Evolutionary conservation across 441 rosid genomes (phyloP).

Genomic region (Brassica hybrid): DNA sequence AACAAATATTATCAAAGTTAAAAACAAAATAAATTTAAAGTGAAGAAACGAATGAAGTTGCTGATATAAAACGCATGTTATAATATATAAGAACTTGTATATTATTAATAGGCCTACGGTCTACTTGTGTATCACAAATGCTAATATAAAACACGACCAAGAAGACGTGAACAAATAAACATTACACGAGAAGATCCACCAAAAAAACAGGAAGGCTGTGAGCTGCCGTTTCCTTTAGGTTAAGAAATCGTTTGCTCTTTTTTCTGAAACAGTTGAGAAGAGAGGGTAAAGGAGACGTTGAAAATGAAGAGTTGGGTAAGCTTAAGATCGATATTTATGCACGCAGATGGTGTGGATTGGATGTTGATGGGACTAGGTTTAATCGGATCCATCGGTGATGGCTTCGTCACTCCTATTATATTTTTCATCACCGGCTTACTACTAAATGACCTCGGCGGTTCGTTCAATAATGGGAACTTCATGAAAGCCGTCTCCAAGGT

Average conservation of each 20-base stretch:
- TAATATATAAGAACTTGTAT: background rate
- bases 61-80: background rate
- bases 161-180: conserved; percentile 16
- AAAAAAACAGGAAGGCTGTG: background rate
- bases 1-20: background rate
- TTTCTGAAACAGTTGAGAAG: conserved; percentile 1
- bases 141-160: conserved; percentile 2
- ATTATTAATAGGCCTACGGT: background rate
- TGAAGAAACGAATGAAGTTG: background rate
- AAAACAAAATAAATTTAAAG: background rate
- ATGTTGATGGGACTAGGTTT: conserved; percentile 68
- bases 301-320: conserved; percentile 33
- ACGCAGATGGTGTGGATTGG: conserved; percentile 68
- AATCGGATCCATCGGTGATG: conserved; percentile 75
- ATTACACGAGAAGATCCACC: background rate
- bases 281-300: background rate
- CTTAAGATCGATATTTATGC: conserved; percentile 65
- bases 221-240: background rate
- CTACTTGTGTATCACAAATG: background rate
- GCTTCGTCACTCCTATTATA: conserved; percentile 59
- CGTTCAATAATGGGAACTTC: conserved; percentile 33
- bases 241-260: background rate
- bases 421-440: conserved; percentile 55
- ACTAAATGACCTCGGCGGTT: conserved; percentile 66
- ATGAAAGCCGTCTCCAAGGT: conserved; percentile 59